phyloP scores from a whole-genome alignment of 106 monocot species.

The Allium cepa region DNA sequence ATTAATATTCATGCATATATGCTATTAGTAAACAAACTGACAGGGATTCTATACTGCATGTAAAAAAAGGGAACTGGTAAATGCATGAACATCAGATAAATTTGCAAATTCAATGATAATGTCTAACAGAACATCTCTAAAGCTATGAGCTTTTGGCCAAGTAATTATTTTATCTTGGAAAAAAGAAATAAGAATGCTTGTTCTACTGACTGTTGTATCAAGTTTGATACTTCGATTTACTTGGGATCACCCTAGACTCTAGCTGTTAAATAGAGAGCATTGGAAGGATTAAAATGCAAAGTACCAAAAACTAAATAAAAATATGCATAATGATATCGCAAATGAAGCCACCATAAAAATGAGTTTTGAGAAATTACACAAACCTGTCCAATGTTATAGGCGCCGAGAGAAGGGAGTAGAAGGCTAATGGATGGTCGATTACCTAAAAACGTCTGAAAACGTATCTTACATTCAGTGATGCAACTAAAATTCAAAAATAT shows the following conservation, averaged over 20 bases:
- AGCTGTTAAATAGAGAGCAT: background rate
- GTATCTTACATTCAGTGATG: background rate
- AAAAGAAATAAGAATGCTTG: background rate
- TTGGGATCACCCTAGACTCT: background rate
- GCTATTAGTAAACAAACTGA: background rate
- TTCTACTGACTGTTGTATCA: background rate
- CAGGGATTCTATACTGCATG: background rate
- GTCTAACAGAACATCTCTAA: background rate
- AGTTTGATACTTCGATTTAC: too few relatives aligned
- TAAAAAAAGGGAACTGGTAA: background rate
- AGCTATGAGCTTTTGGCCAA: too few relatives aligned
- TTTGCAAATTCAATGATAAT: background rate
- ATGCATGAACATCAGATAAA: background rate
- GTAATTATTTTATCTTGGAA: too few relatives aligned
- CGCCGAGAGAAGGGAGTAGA: slow-evolving; percentile 66
- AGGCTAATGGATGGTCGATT: slow-evolving; percentile 90
- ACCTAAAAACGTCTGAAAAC: slow-evolving; percentile 82
- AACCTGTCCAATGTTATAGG: slow-evolving; percentile 93
- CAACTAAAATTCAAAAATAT: background rate
- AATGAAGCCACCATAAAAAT: background rate
- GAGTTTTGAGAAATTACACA: slow-evolving; percentile 3
- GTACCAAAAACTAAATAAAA: background rate
- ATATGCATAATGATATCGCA: background rate
- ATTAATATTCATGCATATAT: background rate
- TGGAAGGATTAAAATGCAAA: background rate